Evolutionary conservation across 2,329 filamentous ascomycete genomes (phyloP).

Genomic region (Escovopsis weberi): DNA sequence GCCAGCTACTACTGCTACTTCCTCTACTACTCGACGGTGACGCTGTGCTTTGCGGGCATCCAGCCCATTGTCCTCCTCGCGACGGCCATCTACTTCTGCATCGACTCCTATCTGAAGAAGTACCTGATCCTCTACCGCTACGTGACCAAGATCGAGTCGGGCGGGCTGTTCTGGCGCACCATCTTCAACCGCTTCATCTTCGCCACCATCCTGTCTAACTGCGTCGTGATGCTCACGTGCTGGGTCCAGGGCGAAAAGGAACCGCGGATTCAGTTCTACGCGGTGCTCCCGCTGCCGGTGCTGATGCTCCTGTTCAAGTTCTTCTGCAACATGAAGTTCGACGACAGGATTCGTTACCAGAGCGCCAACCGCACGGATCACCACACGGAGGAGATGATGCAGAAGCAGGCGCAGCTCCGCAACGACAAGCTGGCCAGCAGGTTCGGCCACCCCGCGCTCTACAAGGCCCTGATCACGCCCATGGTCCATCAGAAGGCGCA

Average conservation of each 20-base stretch:
- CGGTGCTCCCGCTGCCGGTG: constrained; percentile 61
- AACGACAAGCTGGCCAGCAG: constrained; percentile 58
- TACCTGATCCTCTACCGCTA: constrained; percentile 92
- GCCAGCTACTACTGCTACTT: constrained; percentile 98
- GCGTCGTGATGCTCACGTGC: constrained; percentile 63
- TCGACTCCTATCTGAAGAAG: constrained; percentile 88
- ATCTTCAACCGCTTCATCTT: constrained; percentile 90
- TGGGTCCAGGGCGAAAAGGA: constrained; percentile 50
- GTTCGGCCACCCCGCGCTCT: constrained; percentile 85
- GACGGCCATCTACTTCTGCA: constrained; percentile 73
- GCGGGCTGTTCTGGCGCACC: constrained; percentile 81
- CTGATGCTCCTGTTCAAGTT: constrained; percentile 73
- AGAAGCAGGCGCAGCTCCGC: constrained; percentile 39
- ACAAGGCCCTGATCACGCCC: constrained; percentile 77
- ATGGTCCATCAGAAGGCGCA: constrained; percentile 92
- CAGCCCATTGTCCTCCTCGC: constrained; percentile 81
- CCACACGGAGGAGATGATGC: constrained; percentile 29
- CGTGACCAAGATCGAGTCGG: constrained; percentile 91
- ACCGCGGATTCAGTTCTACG: constrained; percentile 45
- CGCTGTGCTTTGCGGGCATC: constrained; percentile 68
- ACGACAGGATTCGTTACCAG: constrained; percentile 69
- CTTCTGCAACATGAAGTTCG: constrained; percentile 64
- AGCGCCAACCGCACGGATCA: constrained; percentile 43
- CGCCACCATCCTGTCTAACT: constrained; percentile 60
- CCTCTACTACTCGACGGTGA: constrained; percentile 82